These are phyloP conservation scores for Protomyces inouyei DNA, from an alignment of 1,139 yeast genomes.

Conservation along the genomic window DNA sequence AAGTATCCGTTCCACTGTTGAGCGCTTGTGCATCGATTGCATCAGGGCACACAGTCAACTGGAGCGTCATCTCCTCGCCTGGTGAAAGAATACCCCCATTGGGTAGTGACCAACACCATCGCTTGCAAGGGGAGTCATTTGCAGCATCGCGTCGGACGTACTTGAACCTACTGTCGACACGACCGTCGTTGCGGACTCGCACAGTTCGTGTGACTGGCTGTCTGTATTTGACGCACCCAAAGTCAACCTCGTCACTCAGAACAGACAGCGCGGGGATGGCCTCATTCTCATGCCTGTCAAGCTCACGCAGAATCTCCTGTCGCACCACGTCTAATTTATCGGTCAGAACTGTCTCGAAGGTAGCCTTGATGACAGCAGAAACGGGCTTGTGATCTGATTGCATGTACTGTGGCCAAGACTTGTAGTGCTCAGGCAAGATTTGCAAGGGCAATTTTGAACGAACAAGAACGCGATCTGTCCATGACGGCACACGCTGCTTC, in stretches of 20 bases:
- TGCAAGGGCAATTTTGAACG: constrained; percentile 2
- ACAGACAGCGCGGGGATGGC: constrained; percentile 10
- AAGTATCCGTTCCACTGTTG: constrained; percentile 7
- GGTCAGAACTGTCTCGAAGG: constrained; percentile 16
- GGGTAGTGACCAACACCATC: constrained; percentile 20
- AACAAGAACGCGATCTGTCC: constrained; percentile 62
- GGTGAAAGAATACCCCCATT: neutral
- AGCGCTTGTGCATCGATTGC: constrained; percentile 2
- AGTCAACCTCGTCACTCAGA: constrained; percentile 14
- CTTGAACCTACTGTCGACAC: neutral
- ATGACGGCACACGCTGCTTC: constrained; percentile 63
- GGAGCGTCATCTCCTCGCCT: neutral
- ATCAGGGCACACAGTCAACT: constrained; percentile 7
- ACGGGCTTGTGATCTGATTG: constrained; percentile 79
- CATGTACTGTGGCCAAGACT: constrained; percentile 40
- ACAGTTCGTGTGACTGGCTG: neutral
- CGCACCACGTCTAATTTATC: constrained; percentile 11
- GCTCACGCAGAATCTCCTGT: constrained; percentile 2
- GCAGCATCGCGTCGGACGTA: neutral
- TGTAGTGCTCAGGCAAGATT: constrained; percentile 11
- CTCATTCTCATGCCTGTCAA: constrained; percentile 27
- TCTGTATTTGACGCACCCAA: neutral
- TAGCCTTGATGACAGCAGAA: constrained; percentile 44
- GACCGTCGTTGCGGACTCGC: constrained; percentile 2
- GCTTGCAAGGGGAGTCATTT: neutral